Evolutionary conservation across 768 basidiomycete genomes (phyloP).

Genomic region (Fistulinella prunicolor): DNA sequence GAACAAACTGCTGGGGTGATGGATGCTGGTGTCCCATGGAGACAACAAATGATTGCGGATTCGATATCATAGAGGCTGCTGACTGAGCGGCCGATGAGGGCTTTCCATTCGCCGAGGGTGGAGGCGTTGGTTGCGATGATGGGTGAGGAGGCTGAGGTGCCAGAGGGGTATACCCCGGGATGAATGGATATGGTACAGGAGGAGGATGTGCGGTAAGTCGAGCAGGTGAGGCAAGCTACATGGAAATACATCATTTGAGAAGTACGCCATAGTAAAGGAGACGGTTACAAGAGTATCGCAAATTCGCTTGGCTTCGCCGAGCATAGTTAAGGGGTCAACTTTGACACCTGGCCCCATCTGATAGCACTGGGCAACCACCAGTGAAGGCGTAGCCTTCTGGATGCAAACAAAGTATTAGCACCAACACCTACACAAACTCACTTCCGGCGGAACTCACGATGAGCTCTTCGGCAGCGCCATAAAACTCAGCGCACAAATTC

Average conservation of each 20-base stretch:
- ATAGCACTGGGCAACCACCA: constrained; percentile 80
- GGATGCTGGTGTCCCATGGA: constrained; percentile 56
- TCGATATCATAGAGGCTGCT: constrained; percentile 56
- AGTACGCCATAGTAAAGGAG: neutral
- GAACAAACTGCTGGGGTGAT: constrained; percentile 43
- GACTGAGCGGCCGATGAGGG: constrained; percentile 31
- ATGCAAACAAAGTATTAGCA: constrained; percentile 9
- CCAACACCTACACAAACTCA: constrained; percentile 4
- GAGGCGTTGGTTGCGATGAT: constrained; percentile 35
- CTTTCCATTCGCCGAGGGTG: constrained; percentile 35
- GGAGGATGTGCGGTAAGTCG: constrained; percentile 66
- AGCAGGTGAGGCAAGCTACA: constrained; percentile 70
- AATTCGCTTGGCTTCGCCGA: constrained; percentile 71
- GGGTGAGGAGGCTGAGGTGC: constrained; percentile 30
- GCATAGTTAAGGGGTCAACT: constrained; percentile 71
- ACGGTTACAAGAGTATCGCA: constrained; percentile 69
- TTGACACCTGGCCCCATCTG: constrained; percentile 66
- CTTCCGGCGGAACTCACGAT: constrained; percentile 50
- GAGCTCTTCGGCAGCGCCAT: constrained; percentile 81
- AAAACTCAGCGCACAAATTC: constrained; percentile 82
- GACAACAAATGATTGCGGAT: constrained; percentile 71
- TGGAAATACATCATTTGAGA: constrained; percentile 13
- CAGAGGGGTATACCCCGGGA: constrained; percentile 38
- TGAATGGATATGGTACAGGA: constrained; percentile 50
- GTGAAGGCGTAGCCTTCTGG: constrained; percentile 57